These are phyloP conservation scores for Lasiodiplodia sp. DNA, from an alignment of 2,329 filamentous ascomycete species.

Conservation along the genomic window DNA sequence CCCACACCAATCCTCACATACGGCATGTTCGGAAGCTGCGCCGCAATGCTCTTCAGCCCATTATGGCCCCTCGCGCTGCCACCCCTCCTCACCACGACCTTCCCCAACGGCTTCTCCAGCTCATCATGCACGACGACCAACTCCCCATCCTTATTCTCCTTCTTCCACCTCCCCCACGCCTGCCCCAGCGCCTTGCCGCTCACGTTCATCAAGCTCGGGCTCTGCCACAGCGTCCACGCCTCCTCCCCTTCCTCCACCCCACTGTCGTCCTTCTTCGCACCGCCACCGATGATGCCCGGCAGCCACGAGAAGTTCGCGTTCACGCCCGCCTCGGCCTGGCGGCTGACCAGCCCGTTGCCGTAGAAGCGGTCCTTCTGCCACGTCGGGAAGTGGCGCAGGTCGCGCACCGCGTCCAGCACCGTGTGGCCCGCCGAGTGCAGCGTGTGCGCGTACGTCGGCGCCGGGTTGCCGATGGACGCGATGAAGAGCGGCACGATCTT, in stretches of 20 bases:
- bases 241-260: slow-evolving; percentile 33
- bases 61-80: slow-evolving; percentile 57
- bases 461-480: slow-evolving; percentile 86
- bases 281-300: neutral
- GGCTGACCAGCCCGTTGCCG: slow-evolving; percentile 40
- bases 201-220: slow-evolving; percentile 82
- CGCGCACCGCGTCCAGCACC: slow-evolving; percentile 63
- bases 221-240: slow-evolving; percentile 74
- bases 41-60: slow-evolving; percentile 52
- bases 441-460: slow-evolving; percentile 71
- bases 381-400: slow-evolving; percentile 52
- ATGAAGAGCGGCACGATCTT: slow-evolving; percentile 68
- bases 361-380: slow-evolving; percentile 35
- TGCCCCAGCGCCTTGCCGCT: slow-evolving; percentile 67
- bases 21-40: slow-evolving; percentile 43
- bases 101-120: slow-evolving; percentile 75
- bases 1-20: slow-evolving; percentile 76
- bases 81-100: slow-evolving; percentile 70
- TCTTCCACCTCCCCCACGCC: slow-evolving; percentile 21
- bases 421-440: slow-evolving; percentile 89
- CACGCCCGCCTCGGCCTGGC: slow-evolving; percentile 17
- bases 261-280: neutral
- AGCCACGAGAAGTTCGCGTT: slow-evolving; percentile 3
- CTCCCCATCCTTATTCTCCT: slow-evolving; percentile 44
- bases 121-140: slow-evolving; percentile 91